phyloP scores from a whole-genome alignment of 768 basidiomycete genomes.

The Roridomyces roridus region DNA sequence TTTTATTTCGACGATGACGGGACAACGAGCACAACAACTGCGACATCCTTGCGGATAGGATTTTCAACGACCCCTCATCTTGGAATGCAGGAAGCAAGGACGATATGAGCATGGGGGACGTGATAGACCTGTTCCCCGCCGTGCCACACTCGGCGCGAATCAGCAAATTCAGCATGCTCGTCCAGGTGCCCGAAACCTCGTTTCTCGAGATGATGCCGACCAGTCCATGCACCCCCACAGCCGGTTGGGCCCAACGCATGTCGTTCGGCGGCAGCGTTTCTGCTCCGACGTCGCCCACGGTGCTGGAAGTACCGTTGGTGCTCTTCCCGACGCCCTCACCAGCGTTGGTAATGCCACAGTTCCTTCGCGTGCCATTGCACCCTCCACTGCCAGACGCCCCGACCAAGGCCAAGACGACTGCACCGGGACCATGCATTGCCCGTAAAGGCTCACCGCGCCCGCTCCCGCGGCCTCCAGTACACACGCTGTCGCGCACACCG shows the following conservation, averaged over 20 bases:
- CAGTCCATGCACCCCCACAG: too few species aligned
- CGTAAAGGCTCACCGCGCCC: too few species aligned
- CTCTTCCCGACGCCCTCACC: background rate
- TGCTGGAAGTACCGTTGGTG: background rate
- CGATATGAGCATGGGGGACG: background rate
- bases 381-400: too few species aligned
- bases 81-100: conserved; percentile 5
- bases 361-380: too few species aligned
- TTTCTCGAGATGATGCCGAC: too few species aligned
- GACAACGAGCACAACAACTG: background rate
- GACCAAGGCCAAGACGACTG: too few species aligned
- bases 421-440: too few species aligned
- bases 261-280: background rate
- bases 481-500: too few species aligned
- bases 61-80: conserved; percentile 17
- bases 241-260: too few species aligned
- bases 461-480: too few species aligned
- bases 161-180: background rate
- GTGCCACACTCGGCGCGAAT: conserved; percentile 10
- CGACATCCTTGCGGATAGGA: conserved; percentile 7
- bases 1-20: conserved; percentile 14
- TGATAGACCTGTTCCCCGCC: conserved; percentile 10
- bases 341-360: background rate
- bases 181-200: background rate
- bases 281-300: background rate